Evolutionary conservation across 805 yeast species (phyloP).

Genomic region (Pichia rugopelliculosa): DNA sequence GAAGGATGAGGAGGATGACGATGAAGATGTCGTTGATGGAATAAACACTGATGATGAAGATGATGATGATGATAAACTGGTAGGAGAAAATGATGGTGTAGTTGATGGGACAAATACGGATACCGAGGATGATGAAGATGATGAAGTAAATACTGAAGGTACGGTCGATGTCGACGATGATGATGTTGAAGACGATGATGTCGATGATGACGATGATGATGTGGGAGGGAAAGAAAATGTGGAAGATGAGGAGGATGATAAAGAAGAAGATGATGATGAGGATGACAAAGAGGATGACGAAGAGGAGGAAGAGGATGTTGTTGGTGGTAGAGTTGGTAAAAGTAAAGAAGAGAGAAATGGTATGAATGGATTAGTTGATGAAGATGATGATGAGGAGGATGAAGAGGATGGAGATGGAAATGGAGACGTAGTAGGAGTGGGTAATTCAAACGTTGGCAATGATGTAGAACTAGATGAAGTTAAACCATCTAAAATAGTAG

Average conservation of each 20-base stretch:
- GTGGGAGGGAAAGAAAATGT: background rate
- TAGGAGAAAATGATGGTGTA: background rate
- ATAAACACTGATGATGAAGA: slow-evolving; percentile 2
- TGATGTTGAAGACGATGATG: slow-evolving; percentile 5
- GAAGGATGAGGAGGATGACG: background rate
- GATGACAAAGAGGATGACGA: background rate
- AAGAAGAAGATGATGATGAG: slow-evolving; percentile 5
- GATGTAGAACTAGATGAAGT: slow-evolving; percentile 5
- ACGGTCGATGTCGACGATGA: slow-evolving; percentile 6
- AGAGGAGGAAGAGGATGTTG: background rate
- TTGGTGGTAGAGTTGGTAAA: background rate
- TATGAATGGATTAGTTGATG: background rate
- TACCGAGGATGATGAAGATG: slow-evolving; percentile 8
- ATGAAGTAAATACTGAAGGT: slow-evolving; percentile 8
- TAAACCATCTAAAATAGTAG: background rate
- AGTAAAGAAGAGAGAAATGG: slow-evolving; percentile 2
- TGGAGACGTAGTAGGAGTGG: slow-evolving; percentile 3
- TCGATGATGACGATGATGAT: background rate
- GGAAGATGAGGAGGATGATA: slow-evolving; percentile 7
- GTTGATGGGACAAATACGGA: slow-evolving; percentile 9
- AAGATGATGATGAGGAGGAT: slow-evolving; percentile 4
- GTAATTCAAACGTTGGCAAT: slow-evolving; percentile 4
- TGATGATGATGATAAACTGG: background rate
- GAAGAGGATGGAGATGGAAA: slow-evolving; percentile 8
- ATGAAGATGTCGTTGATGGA: background rate